Evolutionary conservation across 306 rosid genomes (phyloP), one percentile per base, ranked within the genome.

Genomic region (Pterocarpus santalinus): DNA sequence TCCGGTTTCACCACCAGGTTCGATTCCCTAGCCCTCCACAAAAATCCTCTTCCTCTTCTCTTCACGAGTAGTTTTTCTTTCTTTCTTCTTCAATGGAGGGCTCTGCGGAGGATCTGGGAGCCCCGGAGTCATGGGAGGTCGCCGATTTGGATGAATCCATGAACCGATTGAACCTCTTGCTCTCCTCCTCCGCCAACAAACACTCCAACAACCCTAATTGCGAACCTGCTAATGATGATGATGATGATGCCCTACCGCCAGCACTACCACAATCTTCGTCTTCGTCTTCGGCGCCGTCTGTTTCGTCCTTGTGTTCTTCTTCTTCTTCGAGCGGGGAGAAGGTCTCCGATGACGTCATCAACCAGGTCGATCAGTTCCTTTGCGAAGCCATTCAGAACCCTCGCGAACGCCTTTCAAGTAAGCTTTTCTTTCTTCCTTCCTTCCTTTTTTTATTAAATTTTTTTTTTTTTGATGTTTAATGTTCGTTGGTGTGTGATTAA

Each of bases 61-160:
- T 47, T 47, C 14, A 13, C n/a, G 53, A 47, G 4, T 47, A 47
- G 13, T 9, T 43, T 43, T 43, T 47, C 53, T 52, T 57, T 6
- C 64, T 51, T 61, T 66, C 56, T 38, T 12, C 9, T 35, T 82
- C 89, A 72, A 95, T 91, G 99, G 97, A 88, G 91, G 95, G 94
- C 95, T 91, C 97, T 90, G 89, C 83, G 65, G 97, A 91, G 75
- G 98, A 95, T 90, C 87, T 85, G 81, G 97, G 94, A 89, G 98
- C 99, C 84, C 99, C 98, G 39, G 98, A 93, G 80, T 93, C 99
- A 77, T 93, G 99, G 99, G 99, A 95, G 93, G 92, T 87, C 72
- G 90, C 97, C 51, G 94, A 91, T 85, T 89, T 95, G 87, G 97
- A 90, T 79, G 94, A 89, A 77, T 90, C 95, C 78, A 84, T 95